phyloP scores from a whole-genome alignment of 2,329 filamentous ascomycete species.

The Hypoxylon sp. region DNA sequence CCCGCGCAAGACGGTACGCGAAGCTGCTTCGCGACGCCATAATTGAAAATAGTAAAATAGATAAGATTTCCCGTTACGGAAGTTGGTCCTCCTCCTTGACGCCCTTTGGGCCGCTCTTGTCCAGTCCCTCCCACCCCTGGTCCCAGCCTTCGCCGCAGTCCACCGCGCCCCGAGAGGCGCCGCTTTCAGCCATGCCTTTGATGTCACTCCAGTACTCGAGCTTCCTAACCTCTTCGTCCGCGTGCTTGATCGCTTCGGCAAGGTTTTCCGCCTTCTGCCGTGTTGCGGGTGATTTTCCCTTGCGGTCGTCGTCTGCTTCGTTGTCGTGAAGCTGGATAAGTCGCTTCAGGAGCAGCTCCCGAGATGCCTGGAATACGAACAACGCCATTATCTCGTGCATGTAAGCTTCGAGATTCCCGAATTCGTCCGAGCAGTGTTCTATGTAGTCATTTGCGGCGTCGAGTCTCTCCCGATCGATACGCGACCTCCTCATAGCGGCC shows the following conservation, averaged over 20 bases:
- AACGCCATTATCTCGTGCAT: constrained; percentile 87
- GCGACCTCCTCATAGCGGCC: constrained; percentile 69
- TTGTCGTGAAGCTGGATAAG: constrained; percentile 71
- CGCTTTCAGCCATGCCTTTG: constrained; percentile 69
- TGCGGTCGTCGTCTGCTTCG: constrained; percentile 40
- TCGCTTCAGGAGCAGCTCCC: constrained; percentile 75
- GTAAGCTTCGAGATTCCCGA: constrained; percentile 75
- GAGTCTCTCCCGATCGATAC: constrained; percentile 91
- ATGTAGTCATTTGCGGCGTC: constrained; percentile 84
- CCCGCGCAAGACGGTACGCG: constrained; percentile 12
- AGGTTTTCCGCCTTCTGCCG: constrained; percentile 69
- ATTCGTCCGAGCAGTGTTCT: constrained; percentile 76
- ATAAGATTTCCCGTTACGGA: constrained; percentile 18
- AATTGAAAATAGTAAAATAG: background rate
- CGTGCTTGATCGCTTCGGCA: constrained; percentile 75
- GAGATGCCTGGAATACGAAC: constrained; percentile 89
- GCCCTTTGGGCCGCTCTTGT: constrained; percentile 56
- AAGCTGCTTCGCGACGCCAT: background rate
- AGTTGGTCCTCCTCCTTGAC: constrained; percentile 29
- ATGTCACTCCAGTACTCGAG: constrained; percentile 91
- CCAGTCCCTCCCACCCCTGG: constrained; percentile 59
- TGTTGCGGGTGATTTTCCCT: constrained; percentile 43
- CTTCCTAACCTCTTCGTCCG: constrained; percentile 79
- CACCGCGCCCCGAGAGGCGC: constrained; percentile 56
- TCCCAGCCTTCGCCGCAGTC: constrained; percentile 54